Percentiles rank a stretch among this genome's conserved stretches.
These are phyloP conservation scores for Venturia pyrina DNA, from an alignment of 2,329 filamentous ascomycete species.

Conservation along the genomic window DNA sequence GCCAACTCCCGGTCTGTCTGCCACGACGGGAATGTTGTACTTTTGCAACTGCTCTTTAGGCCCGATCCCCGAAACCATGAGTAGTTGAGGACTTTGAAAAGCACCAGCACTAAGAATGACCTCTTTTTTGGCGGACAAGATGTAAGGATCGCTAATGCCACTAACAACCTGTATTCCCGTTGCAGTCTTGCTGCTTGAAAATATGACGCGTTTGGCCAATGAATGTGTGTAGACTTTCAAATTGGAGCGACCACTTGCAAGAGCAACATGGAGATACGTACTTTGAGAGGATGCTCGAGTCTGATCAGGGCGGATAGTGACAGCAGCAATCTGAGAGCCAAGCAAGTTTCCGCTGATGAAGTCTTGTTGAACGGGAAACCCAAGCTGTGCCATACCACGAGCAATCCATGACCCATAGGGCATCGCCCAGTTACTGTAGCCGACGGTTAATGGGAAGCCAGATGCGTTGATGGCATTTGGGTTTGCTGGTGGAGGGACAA, in stretches of 20 bases:
- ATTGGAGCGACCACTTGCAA: slow-evolving; percentile 2
- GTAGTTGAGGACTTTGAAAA: slow-evolving; percentile 13
- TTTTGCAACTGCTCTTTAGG: slow-evolving; percentile 8
- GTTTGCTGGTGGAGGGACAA: slow-evolving; percentile 17
- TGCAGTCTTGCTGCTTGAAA: slow-evolving; percentile 6
- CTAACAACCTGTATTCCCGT: slow-evolving; percentile 3
- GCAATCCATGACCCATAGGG: slow-evolving; percentile 8
- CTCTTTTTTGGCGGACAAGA: slow-evolving; percentile 8
- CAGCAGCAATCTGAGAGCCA: background rate
- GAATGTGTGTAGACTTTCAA: slow-evolving; percentile 10
- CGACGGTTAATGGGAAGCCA: slow-evolving; percentile 10
- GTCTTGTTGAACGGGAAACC: background rate
- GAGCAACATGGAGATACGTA: background rate
- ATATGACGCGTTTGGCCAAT: slow-evolving; percentile 10
- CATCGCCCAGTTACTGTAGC: slow-evolving; percentile 6
- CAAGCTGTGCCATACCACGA: slow-evolving; percentile 3
- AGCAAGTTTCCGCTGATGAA: slow-evolving; percentile 10
- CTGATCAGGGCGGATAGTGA: slow-evolving; percentile 4
- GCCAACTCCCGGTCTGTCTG: slow-evolving; percentile 9
- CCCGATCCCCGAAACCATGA: slow-evolving; percentile 13
- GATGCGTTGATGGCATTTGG: background rate
- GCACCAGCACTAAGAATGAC: slow-evolving; percentile 13
- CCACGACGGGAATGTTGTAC: slow-evolving; percentile 6
- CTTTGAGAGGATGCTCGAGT: slow-evolving; percentile 6
- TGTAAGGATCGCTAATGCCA: background rate